Conservation (phyloP, 2,329 filamentous ascomycete species). For the Stagonosporopsis chrysanthemi region DNA sequence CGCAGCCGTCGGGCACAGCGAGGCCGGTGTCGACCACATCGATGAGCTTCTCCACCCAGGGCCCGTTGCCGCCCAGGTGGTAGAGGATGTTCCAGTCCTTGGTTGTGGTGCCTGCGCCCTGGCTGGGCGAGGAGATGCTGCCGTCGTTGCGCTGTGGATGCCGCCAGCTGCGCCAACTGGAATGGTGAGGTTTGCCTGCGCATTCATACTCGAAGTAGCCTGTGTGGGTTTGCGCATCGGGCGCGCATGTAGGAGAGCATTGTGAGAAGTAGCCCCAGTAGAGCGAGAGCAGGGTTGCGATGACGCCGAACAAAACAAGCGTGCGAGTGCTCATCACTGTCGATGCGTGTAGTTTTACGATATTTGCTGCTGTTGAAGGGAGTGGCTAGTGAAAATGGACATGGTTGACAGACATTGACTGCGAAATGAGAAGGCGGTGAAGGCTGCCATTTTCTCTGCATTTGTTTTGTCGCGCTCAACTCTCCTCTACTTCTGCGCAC, state of each 20-base stretch:
- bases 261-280: slow-evolving; percentile 9
- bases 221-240: slow-evolving; percentile 11
- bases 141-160: slow-evolving; percentile 38
- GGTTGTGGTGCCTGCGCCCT: slow-evolving; percentile 38
- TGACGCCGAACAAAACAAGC: neutral
- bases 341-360: neutral
- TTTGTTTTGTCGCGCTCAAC: neutral
- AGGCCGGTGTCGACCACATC: slow-evolving; percentile 53
- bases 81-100: slow-evolving; percentile 60
- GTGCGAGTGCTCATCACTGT: neutral
- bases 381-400: neutral
- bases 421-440: slow-evolving; percentile 20
- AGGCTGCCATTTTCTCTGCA: neutral
- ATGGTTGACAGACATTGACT: neutral
- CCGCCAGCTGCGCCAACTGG: slow-evolving; percentile 47
- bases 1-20: slow-evolving; percentile 57
- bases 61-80: slow-evolving; percentile 63
- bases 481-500: neutral
- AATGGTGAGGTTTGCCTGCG: slow-evolving; percentile 41
- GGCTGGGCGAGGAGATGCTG: slow-evolving; percentile 10
- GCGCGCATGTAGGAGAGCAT: neutral
- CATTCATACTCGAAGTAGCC: slow-evolving; percentile 37
- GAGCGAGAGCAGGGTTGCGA: slow-evolving; percentile 8
- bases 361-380: neutral
- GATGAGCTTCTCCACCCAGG: slow-evolving; percentile 61